Evolutionary conservation across 495 filamentous ascomycete genomes (phyloP), one percentile per base, ranked within the genome.

Genomic region (Recurvomyces mirabilis): DNA sequence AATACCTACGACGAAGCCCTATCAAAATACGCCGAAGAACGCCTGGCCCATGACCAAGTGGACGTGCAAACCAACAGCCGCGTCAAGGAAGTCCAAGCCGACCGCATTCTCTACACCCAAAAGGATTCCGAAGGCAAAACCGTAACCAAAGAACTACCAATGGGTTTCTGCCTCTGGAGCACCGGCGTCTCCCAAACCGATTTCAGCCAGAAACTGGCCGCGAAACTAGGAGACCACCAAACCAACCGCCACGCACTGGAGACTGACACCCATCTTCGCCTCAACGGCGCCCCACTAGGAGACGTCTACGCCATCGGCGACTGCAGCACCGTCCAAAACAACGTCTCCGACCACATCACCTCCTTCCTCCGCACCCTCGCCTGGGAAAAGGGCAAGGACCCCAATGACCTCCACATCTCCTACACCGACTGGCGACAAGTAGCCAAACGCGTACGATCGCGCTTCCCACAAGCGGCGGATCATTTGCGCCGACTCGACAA

Each of bases 281-380:
- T 99, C 0, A 85, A 82, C 53, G 93, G 93, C 26, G 80, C 93
- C 0, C 93, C 91, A 0, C 68, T 96, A 0, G 91, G 93, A 29
- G 91, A 95, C 55, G 85, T 99, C 23, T 99, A 99, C 60, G 86
- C 86, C 36, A 84, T 99, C 41, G 93, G 93, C n/a, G 93, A 99
- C 63, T 95, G 91, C 66, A 68, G 82, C 11, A 96, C 91, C 0
- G 93, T 96, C 0, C 93, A 96, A 55, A 96, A 96, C 68, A 96
- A 96, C 57, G 66, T 94, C 5, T 82, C 85, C 18, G 80, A 84
- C 48, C 79, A 94, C 67, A 77, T 96, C 50, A 69, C 93, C 36
- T 74, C 74, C 13, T 96, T 96, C 65, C 70, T 98, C 6, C 87
- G 87, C 46, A 87, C 77, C 4, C 72, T 93, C 12, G 87, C 91